Evolutionary conservation across 805 yeast species (phyloP), one percentile per base, ranked within the genome.

Genomic region (Wickerhamomyces queroliae): DNA sequence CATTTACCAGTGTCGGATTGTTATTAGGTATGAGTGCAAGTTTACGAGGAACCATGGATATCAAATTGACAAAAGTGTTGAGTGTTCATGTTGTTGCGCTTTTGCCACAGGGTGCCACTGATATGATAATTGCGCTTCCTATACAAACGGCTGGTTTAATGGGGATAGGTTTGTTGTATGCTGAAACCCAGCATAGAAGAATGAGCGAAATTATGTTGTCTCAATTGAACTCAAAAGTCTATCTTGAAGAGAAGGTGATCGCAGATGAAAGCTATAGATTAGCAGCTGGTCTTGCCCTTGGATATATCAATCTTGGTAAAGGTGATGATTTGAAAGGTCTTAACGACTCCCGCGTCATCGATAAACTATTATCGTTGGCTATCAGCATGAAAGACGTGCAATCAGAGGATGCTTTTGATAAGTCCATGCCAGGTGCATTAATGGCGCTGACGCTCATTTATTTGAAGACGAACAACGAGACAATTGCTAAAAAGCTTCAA

Each of bases 11-110:
- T 58, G 80, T 89, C 26, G 98, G 97, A 0, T 66, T 93, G 33
- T 64, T 93, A 26, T 62, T 93, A 15, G 99, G 99, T 1, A 83
- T 91, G 87, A 79, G 96, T 16, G 96, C 96, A 0, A 86, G 96
- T 60, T 66, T 80, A 42, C 69, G 69, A 48, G 90, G 97, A 2
- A 68, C 90, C 0, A 84, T 84, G 87, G 90, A 93, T 63, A 68
- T 80, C 33, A 89, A 88, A 50, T 65, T 93, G 35, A 88, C 96
- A 0, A 91, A 89, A 54, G 96, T 93, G 0, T 64, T 93, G 31
- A 83, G 95, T 6, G 96, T 93, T 15, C 99, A 93, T 59, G 86
- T 93, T 12, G 89, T 84, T 12, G 96, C 97, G 0, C 63, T 93
- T 25, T 66, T 95, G 21, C 99, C 99, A 0, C 77, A 76, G 11